Base-by-base conservation (phyloP, 208 protist species). In the Borovskyia barvae region DNA sequence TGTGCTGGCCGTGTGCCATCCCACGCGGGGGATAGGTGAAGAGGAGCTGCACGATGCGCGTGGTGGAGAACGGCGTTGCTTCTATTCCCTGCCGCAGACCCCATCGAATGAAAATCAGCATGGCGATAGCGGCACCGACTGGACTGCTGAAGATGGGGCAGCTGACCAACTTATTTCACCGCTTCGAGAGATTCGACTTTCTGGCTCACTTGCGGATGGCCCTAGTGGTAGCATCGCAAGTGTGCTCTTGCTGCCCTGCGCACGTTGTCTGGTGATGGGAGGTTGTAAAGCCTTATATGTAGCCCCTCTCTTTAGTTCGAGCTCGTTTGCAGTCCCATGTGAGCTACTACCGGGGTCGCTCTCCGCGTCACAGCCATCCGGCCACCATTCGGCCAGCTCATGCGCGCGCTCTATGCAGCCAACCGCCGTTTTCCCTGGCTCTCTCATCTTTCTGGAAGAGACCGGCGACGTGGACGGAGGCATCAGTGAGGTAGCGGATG, bases 401-500 rank as follows among this genome's bases (percentile, higher is more conserved):
- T 19, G 36, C 8, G 39, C 53, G 25, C 39, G 26, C 7, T 20
- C 55, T 19, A 29, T 39, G 30, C 42, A 42, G 9, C 72, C 81
- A 20, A 63, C 78, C 24, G 81, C 85, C 12, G 41, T 92, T 12
- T 83, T 88, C 48, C 80, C 80, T 3, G 85, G 85, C 5, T 66
- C 70, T 36, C 62, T 84, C n/a, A 32, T 82, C 7, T n/a, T 5
- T 5, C 45, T 57, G 26, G 25, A 43, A 32, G 58, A 29, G 56
- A 30, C 39, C 46, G 28, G 15, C 35, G 17, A 4, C 35, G 12
- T 4, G 17, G 30, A 2, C 35, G 35, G 28, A 19, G 58, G 60
- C 24, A 20, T 19, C 24, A 49, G 11, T 19, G 36, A 22, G n/a
- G n/a, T n/a, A n/a, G n/a, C n/a, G n/a, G n/a, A n/a, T n/a, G n/a